Conservation (phyloP, 2,329 filamentous ascomycete species). For the Penicillium sclerotiorum region DNA sequence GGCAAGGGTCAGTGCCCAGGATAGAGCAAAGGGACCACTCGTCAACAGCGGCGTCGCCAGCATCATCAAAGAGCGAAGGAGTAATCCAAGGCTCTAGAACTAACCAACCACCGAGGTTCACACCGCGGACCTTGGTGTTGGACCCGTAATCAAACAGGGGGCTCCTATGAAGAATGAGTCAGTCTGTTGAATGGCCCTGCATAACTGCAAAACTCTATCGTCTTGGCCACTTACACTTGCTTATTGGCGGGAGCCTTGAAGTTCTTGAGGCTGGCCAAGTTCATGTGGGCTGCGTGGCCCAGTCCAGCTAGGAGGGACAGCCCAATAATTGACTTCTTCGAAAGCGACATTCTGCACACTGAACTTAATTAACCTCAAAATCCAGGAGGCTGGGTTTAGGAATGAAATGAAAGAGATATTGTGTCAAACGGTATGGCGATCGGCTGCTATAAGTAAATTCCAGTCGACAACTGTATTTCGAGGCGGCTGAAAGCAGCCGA, state of each 20-base stretch:
- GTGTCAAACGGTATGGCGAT: conserved; percentile 30
- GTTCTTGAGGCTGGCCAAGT: no score
- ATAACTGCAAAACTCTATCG: neutral
- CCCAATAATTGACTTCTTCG: conserved; percentile 29
- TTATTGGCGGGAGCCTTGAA: no score
- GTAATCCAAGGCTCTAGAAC: conserved; percentile 68
- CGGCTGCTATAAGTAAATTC: conserved; percentile 35
- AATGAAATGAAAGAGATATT: conserved; percentile 23
- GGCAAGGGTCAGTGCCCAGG: conserved; percentile 54
- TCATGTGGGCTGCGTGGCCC: conserved; percentile 19
- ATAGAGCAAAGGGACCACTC: conserved; percentile 58
- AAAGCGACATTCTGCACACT: conserved; percentile 29
- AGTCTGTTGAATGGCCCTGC: neutral
- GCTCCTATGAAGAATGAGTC: conserved; percentile 20
- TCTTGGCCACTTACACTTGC: conserved; percentile 28
- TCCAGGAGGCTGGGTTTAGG: conserved; percentile 24
- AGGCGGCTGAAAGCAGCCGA: conserved; percentile 22
- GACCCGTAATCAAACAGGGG: conserved; percentile 55
- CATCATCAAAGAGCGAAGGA: conserved; percentile 60
- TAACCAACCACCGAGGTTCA: conserved; percentile 68
- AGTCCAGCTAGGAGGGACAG: conserved; percentile 30
- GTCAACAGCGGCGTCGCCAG: conserved; percentile 55
- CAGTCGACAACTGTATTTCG: conserved; percentile 11
- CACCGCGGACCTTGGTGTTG: conserved; percentile 61
- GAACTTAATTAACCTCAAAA: conserved; percentile 32